Base-by-base conservation (phyloP, 1,284 basidiomycete species). In the Pyrrhoderma lamaoense region DNA sequence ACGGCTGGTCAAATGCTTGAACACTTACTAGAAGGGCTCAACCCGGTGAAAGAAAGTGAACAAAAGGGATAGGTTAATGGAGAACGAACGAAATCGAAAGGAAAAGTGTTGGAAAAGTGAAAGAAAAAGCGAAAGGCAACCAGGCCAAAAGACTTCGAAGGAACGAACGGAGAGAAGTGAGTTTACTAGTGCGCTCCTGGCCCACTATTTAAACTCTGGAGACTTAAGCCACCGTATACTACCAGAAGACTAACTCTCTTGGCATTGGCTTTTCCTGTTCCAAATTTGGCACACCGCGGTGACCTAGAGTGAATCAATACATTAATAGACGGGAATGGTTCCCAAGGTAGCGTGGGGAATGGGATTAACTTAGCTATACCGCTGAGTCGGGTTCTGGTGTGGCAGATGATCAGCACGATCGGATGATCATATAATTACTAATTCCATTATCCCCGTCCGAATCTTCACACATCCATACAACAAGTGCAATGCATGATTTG, bases 111-210 rank as follows among this genome's bases (percentile, higher is more conserved):
- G 34, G 34, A 14, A 47, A 39, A 19, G 31, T n/a, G 39, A 52
- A 47, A 25, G 43, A 19, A 46, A 48, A 46, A 48, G 34, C 31
- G 16, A 56, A 48, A 56, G 54, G 54, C 54, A 38, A 56, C 54
- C 54, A 52, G 54, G 54, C 54, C 54, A 49, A 35, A 27, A n/a
- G 40, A 47, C 46, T 49, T 52, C 45, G 47, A 45, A 56, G 42
- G 52, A 52, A 27, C 48, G 40, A 46, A 48, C 7, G 40, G 34
- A 45, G 43, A 23, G 54, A 52, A 47, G 46, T 47, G 46, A 47
- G 23, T 4, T 21, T 37, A 3, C 19, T 27, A 38, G 13, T 8
- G 13, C 21, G 36, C 23, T 25, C 46, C 21, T 47, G 36, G n/a
- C 38, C 46, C 46, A 8, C 18, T 47, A 47, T 47, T 47, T 47